Evolutionary conservation across 2,329 filamentous ascomycete species (phyloP), one percentile per base, ranked within the genome.

Genomic region (Neopestalotiopsis sp.): DNA sequence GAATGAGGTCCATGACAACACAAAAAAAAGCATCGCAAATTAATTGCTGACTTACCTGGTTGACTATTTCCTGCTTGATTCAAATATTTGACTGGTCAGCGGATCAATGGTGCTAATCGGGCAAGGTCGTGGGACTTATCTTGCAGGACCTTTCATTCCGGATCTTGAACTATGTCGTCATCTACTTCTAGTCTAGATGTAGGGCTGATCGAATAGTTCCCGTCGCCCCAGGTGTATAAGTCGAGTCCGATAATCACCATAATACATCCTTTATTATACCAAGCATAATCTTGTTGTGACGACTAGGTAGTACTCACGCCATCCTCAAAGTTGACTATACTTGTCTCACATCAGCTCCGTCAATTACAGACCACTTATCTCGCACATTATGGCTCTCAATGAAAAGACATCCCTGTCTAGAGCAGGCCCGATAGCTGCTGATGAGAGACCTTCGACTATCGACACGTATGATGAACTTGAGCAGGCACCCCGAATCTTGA

Each of bases 161-260:
- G 59, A n/a, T n/a, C 28, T 20, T 62, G 28, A 12, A 34, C 28
- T 62, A 62, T 62, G 59, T 62, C 59, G 59, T 62, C 59, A 62
- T 62, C 28, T 34, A 24, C 32, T 9, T 9, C 9, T 30, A 62
- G n/a, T 17, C 32, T 62, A 30, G 14, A 59, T 30, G 34, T 62
- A 30, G 34, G 34, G 30, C 59, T 20, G 34, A 62, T 34, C n/a
- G 13, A 53, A 17, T 7, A 53, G 9, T 20, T 6, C 57, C 20
- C 13, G 57, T 30, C 20, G 57, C 57, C 24, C 30, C 5, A 53
- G 45, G 45, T 53, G 10, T 14, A 53, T 17, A 28, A 59, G 49
- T n/a, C 57, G 10, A 59, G 9, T 4, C 10, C 24, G 9, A 59
- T 10, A 12, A 53, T 53, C 17, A n/a, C n/a, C 34, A 10, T 38